Base-by-base conservation (phyloP, 208 protist species). In the Polymyxa betae region DNA sequence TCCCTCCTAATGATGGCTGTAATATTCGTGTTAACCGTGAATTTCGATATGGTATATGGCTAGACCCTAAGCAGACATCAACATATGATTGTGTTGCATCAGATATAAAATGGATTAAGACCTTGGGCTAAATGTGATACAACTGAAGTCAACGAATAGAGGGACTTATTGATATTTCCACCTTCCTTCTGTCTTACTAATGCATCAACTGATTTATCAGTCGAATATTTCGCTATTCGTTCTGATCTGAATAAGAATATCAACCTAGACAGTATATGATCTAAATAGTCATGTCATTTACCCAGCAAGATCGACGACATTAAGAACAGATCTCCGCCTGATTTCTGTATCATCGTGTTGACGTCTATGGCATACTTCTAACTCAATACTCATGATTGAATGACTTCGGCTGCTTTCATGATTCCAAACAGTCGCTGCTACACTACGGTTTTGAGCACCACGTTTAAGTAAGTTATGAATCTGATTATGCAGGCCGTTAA, bases 271-370 rank as follows among this genome's bases (percentile, higher is more conserved):
- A 82, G 72, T 35, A 43, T 5, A n/a, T 35, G 5, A 82, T 82
- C 16, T 43, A n/a, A 82, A 35, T n/a, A n/a, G n/a, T 35, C 72
- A 5, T 5, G 72, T 35, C 35, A 43, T n/a, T 43, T 5, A 82
- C 46, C 88, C 88, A 89, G 88, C 88, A 40, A 89, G 54, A n/a
- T 89, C 88, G 54, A 89, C 88, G n/a, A 89, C 66, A 45, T 89
- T 89, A 12, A 89, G 72, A 43, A 82, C 40, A 35, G 72, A 82
- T 12, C n/a, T 35, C n/a, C n/a, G n/a, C n/a, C n/a, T 82, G 5
- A 35, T 82, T 82, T 82, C 72, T 35, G 72, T 82, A 16, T n/a
- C n/a, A n/a, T n/a, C n/a, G n/a, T n/a, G n/a, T n/a, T n/a, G n/a
- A n/a, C n/a, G n/a, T n/a, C n/a, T n/a, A n/a, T n/a, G n/a, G n/a